phyloP scores from a whole-genome alignment of 2,329 filamentous ascomycete species.

The Chrysoporthe puriensis region DNA sequence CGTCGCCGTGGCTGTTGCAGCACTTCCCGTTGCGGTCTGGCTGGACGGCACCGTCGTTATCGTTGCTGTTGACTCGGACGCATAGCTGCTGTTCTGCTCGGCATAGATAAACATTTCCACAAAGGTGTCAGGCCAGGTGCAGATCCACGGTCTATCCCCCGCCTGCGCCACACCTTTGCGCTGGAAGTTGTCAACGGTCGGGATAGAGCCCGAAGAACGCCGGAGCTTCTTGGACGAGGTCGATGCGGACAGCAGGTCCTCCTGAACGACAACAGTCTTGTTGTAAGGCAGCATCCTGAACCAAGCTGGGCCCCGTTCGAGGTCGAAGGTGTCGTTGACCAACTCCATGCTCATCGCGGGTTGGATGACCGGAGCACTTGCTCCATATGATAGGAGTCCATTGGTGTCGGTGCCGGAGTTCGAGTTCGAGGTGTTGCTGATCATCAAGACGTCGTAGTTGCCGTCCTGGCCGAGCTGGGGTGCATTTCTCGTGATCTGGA shows the following conservation, averaged over 20 bases:
- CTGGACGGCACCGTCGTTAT: constrained; percentile 25
- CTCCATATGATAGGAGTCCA: constrained; percentile 52
- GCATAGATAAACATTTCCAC: constrained; percentile 63
- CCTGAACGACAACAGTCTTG: constrained; percentile 59
- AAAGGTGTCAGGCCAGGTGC: constrained; percentile 59
- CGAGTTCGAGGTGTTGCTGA: constrained; percentile 43
- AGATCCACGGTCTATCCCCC: constrained; percentile 62
- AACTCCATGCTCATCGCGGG: constrained; percentile 46
- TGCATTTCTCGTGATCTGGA: constrained; percentile 43
- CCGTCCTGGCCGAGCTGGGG: constrained; percentile 33
- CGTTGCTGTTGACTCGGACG: constrained; percentile 26
- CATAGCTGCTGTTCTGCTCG: constrained; percentile 51
- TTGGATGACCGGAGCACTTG: constrained; percentile 52
- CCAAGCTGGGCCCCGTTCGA: constrained; percentile 56
- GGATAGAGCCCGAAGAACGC: constrained; percentile 21
- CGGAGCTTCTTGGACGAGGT: constrained; percentile 34
- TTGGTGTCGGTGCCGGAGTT: constrained; percentile 32
- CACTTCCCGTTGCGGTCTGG: constrained; percentile 12
- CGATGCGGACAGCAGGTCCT: constrained; percentile 42
- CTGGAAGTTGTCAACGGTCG: constrained; percentile 37
- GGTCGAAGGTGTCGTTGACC: constrained; percentile 56
- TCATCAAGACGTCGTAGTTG: constrained; percentile 48
- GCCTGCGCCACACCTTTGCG: constrained; percentile 44
- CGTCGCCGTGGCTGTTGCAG: constrained; percentile 11
- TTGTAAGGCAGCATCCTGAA: constrained; percentile 53